These are phyloP conservation scores for Patellifolia procumbens DNA, from an alignment of 179 eudicot species.

Conservation along the genomic window DNA sequence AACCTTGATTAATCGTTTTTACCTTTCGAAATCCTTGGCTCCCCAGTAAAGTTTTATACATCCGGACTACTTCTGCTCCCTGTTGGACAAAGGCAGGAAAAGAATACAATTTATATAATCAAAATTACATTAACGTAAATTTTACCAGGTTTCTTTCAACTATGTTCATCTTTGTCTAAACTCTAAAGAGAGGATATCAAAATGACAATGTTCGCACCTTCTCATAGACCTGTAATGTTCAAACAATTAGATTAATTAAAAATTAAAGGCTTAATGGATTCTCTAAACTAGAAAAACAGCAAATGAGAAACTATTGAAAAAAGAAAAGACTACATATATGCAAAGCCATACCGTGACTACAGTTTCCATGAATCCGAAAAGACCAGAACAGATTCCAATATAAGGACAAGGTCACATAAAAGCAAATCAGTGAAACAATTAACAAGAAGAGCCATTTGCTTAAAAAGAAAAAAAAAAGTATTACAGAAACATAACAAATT, in stretches of 20 bases:
- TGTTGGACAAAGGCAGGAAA: conserved; percentile 28
- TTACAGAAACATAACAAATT: not conserved
- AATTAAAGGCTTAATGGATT: not conserved
- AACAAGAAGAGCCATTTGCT: not conserved
- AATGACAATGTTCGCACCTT: conserved; percentile 50
- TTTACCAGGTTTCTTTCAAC: not conserved
- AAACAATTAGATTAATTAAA: conserved; percentile 6
- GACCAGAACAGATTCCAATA: conserved; percentile 17
- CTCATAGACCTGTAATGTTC: conserved; percentile 71
- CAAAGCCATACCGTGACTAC: conserved; percentile 48
- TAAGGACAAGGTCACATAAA: conserved; percentile 2
- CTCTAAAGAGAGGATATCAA: conserved; percentile 4
- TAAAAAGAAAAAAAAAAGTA: not conserved
- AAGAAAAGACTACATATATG: not conserved
- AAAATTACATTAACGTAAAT: conserved; percentile 4
- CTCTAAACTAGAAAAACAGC: not conserved
- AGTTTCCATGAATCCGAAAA: conserved; percentile 16
- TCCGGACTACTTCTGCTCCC: conserved; percentile 99
- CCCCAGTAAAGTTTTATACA: conserved; percentile 97
- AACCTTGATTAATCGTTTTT: not conserved
- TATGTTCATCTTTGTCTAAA: not conserved
- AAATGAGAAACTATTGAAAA: not conserved
- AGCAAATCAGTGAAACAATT: conserved; percentile 6
- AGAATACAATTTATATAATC: conserved; percentile 6
- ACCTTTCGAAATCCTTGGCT: conserved; percentile 90